Evolutionary conservation across 2,329 filamentous ascomycete species (phyloP), one percentile per base, ranked within the genome.

Genomic region (Talaromyces sp.): DNA sequence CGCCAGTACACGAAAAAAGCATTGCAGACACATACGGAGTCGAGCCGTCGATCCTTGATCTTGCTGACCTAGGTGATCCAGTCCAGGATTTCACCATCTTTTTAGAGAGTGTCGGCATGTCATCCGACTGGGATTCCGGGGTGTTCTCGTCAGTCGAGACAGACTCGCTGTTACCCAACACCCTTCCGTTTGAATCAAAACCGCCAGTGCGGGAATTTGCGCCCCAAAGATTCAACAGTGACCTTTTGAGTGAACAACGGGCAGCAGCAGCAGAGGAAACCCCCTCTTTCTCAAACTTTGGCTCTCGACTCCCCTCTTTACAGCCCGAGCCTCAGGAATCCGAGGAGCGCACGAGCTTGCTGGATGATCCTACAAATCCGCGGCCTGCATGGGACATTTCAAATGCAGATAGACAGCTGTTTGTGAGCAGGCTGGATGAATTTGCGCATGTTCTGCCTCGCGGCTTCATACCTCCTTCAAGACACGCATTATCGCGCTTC

Each of bases 71-170:
- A 30, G 78, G 78, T 2, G 79, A 81, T 62, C 79, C 79, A 1
- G 79, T 81, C 53, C 79, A 81, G 64, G 79, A 81, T 65, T 81
- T 81, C 60, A 79, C 77, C 0, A 75, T 79, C 51, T 81, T 81
- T 59, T 66, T 81, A 40, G 79, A 81, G 64, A 80, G 78, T 62
- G 78, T 81, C n/a, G 79, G 79, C 8, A 69, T 81, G 16, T 80
- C 79, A 1, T 80, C 78, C 6, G 79, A 81, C 65, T 81, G 78
- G 79, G 78, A 81, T 64, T 79, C 78, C 0, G 78, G 77, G 5
- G 75, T 81, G 55, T 80, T 81, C 65, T 77, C 74, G 36, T 75
- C 71, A 10, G 73, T 75, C 56, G 77, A 78, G 66, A 65, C 63
- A 55, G 77, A 74, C 34, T 73, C 72, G 23, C 74, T 77, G 65